These are phyloP conservation scores for Acidiella bohemica DNA, from an alignment of 495 filamentous ascomycete species.

Conservation along the genomic window DNA sequence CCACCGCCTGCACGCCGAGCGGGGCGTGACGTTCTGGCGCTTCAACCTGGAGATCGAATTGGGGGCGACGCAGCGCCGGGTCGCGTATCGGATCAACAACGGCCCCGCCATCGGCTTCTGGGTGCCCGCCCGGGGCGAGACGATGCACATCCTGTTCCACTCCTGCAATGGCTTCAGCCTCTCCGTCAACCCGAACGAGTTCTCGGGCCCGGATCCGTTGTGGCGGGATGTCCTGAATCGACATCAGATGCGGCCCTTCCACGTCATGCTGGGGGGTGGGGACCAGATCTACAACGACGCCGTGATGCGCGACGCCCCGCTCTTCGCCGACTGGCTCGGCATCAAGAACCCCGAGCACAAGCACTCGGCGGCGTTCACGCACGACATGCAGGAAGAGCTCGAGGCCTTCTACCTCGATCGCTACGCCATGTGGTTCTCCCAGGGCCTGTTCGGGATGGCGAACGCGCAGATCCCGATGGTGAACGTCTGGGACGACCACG, in stretches of 20 bases:
- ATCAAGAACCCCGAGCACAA: conserved; percentile 71
- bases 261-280: conserved; percentile 95
- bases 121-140: conserved; percentile 73
- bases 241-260: conserved; percentile 85
- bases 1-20: conserved; percentile 69
- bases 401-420: conserved; percentile 76
- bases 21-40: conserved; percentile 88
- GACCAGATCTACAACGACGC: conserved; percentile 95
- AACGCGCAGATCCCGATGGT: conserved; percentile 95
- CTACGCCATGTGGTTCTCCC: conserved; percentile 87
- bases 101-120: conserved; percentile 86
- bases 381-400: conserved; percentile 69
- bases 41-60: conserved; percentile 92
- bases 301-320: conserved; percentile 53
- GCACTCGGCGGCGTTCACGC: conserved; percentile 55
- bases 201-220: conserved; percentile 87
- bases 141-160: conserved; percentile 98
- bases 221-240: conserved; percentile 93
- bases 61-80: conserved; percentile 55
- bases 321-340: conserved; percentile 70
- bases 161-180: conserved; percentile 92
- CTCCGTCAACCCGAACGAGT: conserved; percentile 58
- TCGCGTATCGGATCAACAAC: conserved; percentile 90
- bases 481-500: conserved; percentile 96
- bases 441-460: conserved; percentile 83